phyloP scores from a whole-genome alignment of 352 stramenopile genomes.

The Pythium coloratum region DNA sequence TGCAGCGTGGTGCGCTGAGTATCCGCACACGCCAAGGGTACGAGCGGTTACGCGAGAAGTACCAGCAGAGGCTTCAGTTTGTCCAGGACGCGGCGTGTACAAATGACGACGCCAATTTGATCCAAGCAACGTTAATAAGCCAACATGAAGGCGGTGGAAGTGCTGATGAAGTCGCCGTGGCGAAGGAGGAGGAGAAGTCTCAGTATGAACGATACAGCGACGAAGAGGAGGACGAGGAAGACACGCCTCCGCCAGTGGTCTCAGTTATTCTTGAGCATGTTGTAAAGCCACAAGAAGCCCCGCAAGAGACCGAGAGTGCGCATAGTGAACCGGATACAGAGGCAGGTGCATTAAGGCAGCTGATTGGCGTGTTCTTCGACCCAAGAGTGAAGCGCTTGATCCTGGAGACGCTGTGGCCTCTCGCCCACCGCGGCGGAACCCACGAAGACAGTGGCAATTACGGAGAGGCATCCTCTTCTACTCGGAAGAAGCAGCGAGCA shows the following conservation, averaged over 20 bases:
- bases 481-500: background rate
- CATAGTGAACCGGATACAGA: slow-evolving; percentile 10
- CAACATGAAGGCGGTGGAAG: background rate
- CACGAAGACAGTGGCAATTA: background rate
- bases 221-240: slow-evolving; percentile 7
- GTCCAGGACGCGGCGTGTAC: slow-evolving; percentile 13
- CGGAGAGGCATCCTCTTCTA: background rate
- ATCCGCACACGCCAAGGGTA: slow-evolving; percentile 26
- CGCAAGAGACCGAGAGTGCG: background rate
- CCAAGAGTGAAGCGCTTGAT: slow-evolving; percentile 39
- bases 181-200: background rate
- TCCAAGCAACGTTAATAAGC: background rate
- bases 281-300: background rate
- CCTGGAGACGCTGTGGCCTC: slow-evolving; percentile 45
- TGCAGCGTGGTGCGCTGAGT: slow-evolving; percentile 17
- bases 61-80: slow-evolving; percentile 33
- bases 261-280: background rate
- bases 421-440: slow-evolving; percentile 42
- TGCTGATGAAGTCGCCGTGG: background rate
- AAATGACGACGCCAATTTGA: background rate
- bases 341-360: slow-evolving; percentile 6
- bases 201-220: slow-evolving; percentile 5
- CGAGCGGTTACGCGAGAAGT: slow-evolving; percentile 30
- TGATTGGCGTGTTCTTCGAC: slow-evolving; percentile 45
- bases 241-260: background rate